Evolutionary conservation across 768 basidiomycete species (phyloP), one percentile per base, ranked within the genome.

Genomic region (Amanita fuliginea): DNA sequence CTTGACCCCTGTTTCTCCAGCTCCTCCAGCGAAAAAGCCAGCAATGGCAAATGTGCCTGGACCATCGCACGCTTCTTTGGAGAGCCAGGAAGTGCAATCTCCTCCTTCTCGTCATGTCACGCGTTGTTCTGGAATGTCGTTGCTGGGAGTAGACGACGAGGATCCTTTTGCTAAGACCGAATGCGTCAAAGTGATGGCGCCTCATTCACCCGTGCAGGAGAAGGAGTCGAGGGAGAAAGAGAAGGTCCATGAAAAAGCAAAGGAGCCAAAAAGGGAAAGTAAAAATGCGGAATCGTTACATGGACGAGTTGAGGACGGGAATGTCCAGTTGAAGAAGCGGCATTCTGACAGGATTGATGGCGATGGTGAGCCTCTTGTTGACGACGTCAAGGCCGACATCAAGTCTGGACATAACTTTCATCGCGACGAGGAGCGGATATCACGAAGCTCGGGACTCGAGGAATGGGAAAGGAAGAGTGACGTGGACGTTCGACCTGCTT

Each of bases 161-260:
- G 76, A 77, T 58, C 74, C 80, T 3, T 81, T 82, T 60, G 80
- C 79, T 8, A 74, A 72, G 56, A 62, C 60, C 0, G 72, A 74
- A 35, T 78, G 76, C 14, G 78, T 81, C 6, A 73, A 59, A 56
- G 59, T 82, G 66, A 30, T 77, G 33, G 65, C 62, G 43, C 59
- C 64, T 3, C 37, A 58, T 28, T 51, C 50, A 21, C 46, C 11
- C 9, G 14, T 10, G 24, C 19, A 47, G 24, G 46, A 49, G 39
- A 35, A 41, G 37, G 28, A 35, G 19, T 28, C 8, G 13, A 42
- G 24, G 33, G 49, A 43, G 28, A 48, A 43, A 22, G 49, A 50
- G 32, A 41, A 34, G 37, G 32, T 13, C 10, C 40, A 50, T 7
- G 49, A 36, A 33, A 42, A 34, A 28, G 41, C 34, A 21, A 35